Conservation (phyloP, 169 alveolate genomes). For the Plasmodium sp. region DNA sequence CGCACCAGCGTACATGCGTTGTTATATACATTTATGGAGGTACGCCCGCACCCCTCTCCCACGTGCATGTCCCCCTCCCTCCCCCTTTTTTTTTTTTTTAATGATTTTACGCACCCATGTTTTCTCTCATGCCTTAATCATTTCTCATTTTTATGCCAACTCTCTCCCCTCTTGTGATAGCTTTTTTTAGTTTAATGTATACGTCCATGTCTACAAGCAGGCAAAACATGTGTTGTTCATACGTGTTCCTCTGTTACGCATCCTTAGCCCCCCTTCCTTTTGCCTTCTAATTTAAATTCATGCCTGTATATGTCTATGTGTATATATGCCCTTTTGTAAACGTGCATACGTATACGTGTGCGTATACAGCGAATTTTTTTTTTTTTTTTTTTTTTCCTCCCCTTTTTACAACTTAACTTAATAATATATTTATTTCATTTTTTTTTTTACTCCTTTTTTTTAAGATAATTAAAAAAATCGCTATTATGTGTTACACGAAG, state of each 20-base stretch:
- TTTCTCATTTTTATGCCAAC: slow-evolving; percentile 17
- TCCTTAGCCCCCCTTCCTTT: background rate
- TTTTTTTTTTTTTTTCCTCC: background rate
- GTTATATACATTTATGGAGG: background rate
- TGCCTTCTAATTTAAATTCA: background rate
- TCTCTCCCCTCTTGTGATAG: background rate
- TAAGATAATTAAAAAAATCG: background rate
- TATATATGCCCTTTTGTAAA: background rate
- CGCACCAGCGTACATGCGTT: background rate
- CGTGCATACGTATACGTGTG: slow-evolving; percentile 18
- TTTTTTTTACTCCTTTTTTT: background rate
- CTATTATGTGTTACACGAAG: background rate
- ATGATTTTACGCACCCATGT: background rate
- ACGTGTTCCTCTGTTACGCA: background rate
- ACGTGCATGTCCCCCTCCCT: background rate
- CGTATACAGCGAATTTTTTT: slow-evolving; percentile 5
- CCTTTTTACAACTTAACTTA: background rate
- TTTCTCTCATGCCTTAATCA: background rate
- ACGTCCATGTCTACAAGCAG: slow-evolving; percentile 10
- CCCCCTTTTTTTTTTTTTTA: background rate
- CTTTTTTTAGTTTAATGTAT: slow-evolving; percentile 44
- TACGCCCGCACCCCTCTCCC: background rate
- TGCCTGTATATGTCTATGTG: slow-evolving; percentile 1
- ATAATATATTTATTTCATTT: background rate
- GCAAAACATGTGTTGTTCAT: background rate